phyloP scores from a whole-genome alignment of 495 filamentous ascomycete genomes.

The Penicillium samsonianum region DNA sequence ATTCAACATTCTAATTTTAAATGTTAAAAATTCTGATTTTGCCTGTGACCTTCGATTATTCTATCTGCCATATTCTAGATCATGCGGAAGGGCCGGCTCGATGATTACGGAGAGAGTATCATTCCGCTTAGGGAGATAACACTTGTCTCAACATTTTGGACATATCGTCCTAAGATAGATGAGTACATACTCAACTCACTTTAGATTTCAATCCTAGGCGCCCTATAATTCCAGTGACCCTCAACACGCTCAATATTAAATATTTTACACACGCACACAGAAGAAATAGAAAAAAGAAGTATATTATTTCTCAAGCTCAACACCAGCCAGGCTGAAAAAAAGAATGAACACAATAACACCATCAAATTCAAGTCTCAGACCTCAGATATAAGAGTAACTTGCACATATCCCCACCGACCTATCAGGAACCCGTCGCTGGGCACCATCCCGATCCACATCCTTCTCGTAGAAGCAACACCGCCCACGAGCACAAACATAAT shows the following conservation, averaged over 20 bases:
- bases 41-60: neutral
- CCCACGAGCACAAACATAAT: constrained; percentile 17
- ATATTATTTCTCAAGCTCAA: neutral
- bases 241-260: too few relatives aligned
- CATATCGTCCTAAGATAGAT: neutral
- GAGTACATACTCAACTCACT: neutral
- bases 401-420: neutral
- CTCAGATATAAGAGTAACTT: constrained; percentile 3
- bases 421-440: neutral
- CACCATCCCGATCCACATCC: neutral
- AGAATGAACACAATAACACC: neutral
- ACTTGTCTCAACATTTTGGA: neutral
- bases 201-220: too few relatives aligned
- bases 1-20: constrained; percentile 3
- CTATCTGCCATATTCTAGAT: constrained; percentile 1
- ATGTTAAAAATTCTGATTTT: constrained; percentile 1
- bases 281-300: neutral
- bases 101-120: neutral
- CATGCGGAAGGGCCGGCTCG: neutral
- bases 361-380: neutral
- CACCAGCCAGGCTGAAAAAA: too few relatives aligned
- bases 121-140: neutral
- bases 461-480: constrained; percentile 7
- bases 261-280: neutral
- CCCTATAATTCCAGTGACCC: too few relatives aligned